These are phyloP conservation scores for Roridomyces roridus DNA, from an alignment of 768 basidiomycete species.

Conservation along the genomic window DNA sequence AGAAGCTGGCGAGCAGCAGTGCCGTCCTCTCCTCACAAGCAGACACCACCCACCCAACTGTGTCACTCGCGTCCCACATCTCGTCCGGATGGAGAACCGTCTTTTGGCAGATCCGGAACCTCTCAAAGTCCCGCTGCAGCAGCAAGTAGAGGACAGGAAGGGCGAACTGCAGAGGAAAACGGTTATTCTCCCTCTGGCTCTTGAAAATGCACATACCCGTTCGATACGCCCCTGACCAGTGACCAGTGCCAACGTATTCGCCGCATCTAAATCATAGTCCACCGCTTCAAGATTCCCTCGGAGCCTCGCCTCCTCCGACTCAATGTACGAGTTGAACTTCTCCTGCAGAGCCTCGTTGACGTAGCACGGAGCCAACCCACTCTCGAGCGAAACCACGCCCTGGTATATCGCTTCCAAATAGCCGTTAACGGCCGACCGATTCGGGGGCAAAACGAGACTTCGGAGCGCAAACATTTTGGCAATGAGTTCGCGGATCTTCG, in stretches of 20 bases:
- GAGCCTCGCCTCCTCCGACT: conserved; percentile 31
- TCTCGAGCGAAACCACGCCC: conserved; percentile 19
- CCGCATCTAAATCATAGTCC: conserved; percentile 35
- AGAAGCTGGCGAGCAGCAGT: conserved; percentile 29
- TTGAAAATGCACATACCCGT: conserved; percentile 24
- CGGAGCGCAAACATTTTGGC: conserved; percentile 29
- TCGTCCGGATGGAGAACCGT: conserved; percentile 34
- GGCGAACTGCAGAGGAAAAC: conserved; percentile 30
- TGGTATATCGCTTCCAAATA: conserved; percentile 31
- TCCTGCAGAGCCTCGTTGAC: conserved; percentile 27
- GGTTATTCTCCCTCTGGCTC: neutral
- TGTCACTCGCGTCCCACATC: conserved; percentile 30
- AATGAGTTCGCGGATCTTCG: conserved; percentile 25
- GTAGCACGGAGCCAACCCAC: conserved; percentile 23
- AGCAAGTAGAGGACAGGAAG: conserved; percentile 42
- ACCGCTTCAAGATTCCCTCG: conserved; percentile 32
- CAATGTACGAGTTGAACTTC: conserved; percentile 30
- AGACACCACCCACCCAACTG: conserved; percentile 26
- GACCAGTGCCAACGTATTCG: conserved; percentile 32
- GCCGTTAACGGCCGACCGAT: conserved; percentile 28
- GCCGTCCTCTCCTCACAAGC: conserved; percentile 30
- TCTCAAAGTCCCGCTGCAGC: conserved; percentile 38
- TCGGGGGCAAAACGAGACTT: conserved; percentile 28
- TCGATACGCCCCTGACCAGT: conserved; percentile 40
- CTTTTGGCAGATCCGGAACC: conserved; percentile 35